Base-by-base conservation (phyloP, 805 yeast species). In the Ogataea sp. region DNA sequence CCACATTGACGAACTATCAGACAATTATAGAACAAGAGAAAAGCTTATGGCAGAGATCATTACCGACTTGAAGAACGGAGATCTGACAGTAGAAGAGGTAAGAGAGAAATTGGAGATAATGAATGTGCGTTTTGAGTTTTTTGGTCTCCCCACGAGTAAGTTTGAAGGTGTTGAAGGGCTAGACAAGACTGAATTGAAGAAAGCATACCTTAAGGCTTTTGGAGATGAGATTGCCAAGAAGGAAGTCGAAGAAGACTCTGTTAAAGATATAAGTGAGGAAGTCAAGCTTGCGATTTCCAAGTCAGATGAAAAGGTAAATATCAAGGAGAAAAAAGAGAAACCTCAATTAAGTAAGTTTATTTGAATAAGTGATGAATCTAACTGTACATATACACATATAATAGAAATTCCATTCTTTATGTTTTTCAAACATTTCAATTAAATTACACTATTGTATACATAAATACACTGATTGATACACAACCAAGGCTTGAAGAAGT, bases 51-150 rank as follows among this genome's bases (percentile, higher is more conserved):
- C 53, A 20, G 70, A 63, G 7, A 48, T 66, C 2, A 49, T 56
- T 1, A 45, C 42, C 3, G 59, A 58, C 37, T 48, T 68, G 25
- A 37, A 49, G 23, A 32, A 43, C 2, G 59, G 57, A 3, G 48
- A 46, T 11, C 40, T 47, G 13, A 49, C 47, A 1, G 36, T 48
- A 3, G 62, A 56, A 38, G 76, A 70, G 43, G 58, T 73, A 6
- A 61, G 64, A 10, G 59, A 57, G 18, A 70, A 67, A 36, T 53
- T 74, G 36, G 52, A 47, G 27, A 46, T 64, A 29, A 65, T 72
- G 40, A 68, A 71, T 45, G 59, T 67, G 6, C 52, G 73, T 42
- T 68, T 72, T 29, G 63, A 62, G 38, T 45, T 47, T 8, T 55
- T 56, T 28, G 55, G 50, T 16, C 42, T 57, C 7, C 52, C 55